A percentile compares a stretch with the other conserved stretches of the same genome.
Evolutionary conservation across 2,329 filamentous ascomycete genomes (phyloP).

Genomic region (Lecanicillium sp.): DNA sequence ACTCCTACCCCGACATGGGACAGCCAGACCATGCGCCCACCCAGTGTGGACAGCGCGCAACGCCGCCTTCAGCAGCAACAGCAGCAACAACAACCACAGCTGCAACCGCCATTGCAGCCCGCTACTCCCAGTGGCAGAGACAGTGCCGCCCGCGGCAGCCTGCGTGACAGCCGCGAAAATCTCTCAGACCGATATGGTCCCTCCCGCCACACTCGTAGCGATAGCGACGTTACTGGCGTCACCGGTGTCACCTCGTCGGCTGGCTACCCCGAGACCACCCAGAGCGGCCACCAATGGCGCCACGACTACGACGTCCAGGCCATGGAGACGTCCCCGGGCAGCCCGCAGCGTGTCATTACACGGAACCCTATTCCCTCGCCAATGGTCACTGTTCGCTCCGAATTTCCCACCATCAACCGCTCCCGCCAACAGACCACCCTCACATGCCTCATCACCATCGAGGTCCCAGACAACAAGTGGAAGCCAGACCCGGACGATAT

Average conservation of each 20-base stretch:
- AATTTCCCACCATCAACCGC: constrained; percentile 89
- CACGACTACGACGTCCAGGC: constrained; percentile 96
- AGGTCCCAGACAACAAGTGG: constrained; percentile 92
- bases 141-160: constrained; percentile 32
- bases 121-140: constrained; percentile 26
- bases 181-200: constrained; percentile 39
- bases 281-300: constrained; percentile 62
- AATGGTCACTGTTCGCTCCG: constrained; percentile 88
- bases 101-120: constrained; percentile 16
- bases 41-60: constrained; percentile 40
- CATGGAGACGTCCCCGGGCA: constrained; percentile 81
- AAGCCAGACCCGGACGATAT: constrained; percentile 77
- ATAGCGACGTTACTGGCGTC: constrained; percentile 68
- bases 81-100: constrained; percentile 25
- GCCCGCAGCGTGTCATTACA: constrained; percentile 57
- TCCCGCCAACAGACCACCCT: constrained; percentile 92
- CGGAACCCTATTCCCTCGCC: constrained; percentile 88
- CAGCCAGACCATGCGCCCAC: constrained; percentile 48
- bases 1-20: constrained; percentile 67
- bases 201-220: constrained; percentile 63
- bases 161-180: constrained; percentile 46
- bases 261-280: constrained; percentile 72
- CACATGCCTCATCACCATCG: constrained; percentile 88
- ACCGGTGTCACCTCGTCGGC: constrained; percentile 60
- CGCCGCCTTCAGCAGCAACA: constrained; percentile 32